These are phyloP conservation scores for Yamadazyma atlantica DNA, from an alignment of 1,139 yeast genomes.

Conservation along the genomic window DNA sequence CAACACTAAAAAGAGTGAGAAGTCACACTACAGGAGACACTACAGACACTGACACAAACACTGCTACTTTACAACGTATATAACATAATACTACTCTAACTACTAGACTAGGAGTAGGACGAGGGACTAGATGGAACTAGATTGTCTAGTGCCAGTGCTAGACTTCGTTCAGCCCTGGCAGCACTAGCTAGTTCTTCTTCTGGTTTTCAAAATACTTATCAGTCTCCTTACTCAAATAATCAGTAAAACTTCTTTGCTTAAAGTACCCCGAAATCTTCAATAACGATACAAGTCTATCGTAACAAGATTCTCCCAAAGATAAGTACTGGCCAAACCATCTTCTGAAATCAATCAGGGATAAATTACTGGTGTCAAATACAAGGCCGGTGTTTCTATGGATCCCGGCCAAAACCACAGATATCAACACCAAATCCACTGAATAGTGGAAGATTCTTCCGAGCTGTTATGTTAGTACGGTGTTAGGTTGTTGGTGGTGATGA, in stretches of 20 bases:
- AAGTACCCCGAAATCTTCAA: conserved; percentile 45
- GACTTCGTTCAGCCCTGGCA: no score
- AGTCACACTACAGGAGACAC: no score
- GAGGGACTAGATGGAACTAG: no score
- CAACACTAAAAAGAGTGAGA: no score
- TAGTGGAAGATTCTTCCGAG: conserved; percentile 56
- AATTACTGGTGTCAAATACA: conserved; percentile 43
- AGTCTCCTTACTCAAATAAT: conserved; percentile 35
- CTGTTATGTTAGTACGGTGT: conserved; percentile 26
- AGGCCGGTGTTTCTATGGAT: conserved; percentile 64
- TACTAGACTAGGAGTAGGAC: no score
- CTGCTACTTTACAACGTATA: no score
- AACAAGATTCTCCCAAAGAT: conserved; percentile 53
- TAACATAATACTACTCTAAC: no score
- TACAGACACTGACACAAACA: no score
- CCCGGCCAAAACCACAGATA: conserved; percentile 66
- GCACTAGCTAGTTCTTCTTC: no score
- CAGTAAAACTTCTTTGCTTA: conserved; percentile 41
- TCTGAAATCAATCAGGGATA: conserved; percentile 54
- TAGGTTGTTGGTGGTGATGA: no score
- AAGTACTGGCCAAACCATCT: conserved; percentile 54
- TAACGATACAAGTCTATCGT: conserved; percentile 41
- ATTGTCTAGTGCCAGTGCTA: no score
- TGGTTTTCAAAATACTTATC: conserved; percentile 32
- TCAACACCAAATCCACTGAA: conserved; percentile 55